Evolutionary conservation across 306 rosid genomes (phyloP).

Genomic region (Ormosia semicastrata): DNA sequence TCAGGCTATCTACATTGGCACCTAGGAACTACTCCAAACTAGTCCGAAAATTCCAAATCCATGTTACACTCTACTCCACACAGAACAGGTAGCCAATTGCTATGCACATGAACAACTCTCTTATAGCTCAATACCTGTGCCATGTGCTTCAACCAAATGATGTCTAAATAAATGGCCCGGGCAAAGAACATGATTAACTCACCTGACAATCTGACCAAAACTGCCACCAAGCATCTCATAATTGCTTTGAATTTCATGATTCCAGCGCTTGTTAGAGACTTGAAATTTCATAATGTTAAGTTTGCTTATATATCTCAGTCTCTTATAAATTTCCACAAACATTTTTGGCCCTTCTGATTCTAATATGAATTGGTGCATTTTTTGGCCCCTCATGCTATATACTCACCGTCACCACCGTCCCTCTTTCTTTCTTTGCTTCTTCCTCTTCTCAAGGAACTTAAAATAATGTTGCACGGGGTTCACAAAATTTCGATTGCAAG

Average conservation of each 20-base stretch:
- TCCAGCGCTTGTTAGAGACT: background rate
- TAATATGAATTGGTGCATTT: background rate
- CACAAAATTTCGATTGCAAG: constrained; percentile 14
- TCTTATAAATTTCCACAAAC: background rate
- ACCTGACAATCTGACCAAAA: constrained; percentile 38
- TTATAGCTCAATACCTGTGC: constrained; percentile 16
- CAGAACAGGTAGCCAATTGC: constrained; percentile 10
- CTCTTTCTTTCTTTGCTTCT: constrained; percentile 23
- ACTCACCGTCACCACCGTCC: constrained; percentile 28
- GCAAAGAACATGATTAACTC: constrained; percentile 36
- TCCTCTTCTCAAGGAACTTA: constrained; percentile 2
- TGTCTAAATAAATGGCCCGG: constrained; percentile 30
- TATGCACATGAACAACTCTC: constrained; percentile 27
- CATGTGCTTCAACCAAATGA: constrained; percentile 40
- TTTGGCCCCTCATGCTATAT: constrained; percentile 1
- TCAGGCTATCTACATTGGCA: constrained; percentile 24
- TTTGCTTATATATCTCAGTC: background rate
- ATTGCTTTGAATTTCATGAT: constrained; percentile 23
- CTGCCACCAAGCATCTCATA: constrained; percentile 31
- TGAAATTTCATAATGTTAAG: background rate
- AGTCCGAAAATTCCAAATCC: constrained; percentile 28
- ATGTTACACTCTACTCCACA: constrained; percentile 5
- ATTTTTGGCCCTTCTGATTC: background rate
- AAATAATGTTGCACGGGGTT: constrained; percentile 25
- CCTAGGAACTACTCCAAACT: constrained; percentile 32